These are phyloP conservation scores for Stenogyne calaminthoides DNA, from an alignment of 305 asterid species.

Conservation along the genomic window DNA sequence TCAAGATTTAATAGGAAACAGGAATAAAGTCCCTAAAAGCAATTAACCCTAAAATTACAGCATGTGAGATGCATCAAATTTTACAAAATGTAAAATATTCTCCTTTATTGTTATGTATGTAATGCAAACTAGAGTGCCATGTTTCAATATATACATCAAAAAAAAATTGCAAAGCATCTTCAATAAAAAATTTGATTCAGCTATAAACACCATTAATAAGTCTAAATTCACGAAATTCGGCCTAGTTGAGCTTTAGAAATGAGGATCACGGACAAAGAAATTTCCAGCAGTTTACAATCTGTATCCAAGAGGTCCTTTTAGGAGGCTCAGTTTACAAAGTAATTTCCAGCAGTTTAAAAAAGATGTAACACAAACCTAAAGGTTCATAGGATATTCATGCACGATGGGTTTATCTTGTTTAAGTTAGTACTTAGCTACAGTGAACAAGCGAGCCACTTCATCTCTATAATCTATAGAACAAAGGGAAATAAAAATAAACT, in stretches of 20 bases:
- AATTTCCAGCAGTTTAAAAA: not conserved
- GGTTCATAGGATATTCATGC: not conserved
- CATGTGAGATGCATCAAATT: slow-evolving; percentile 23
- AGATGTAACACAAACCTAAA: not conserved
- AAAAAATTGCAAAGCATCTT: not conserved
- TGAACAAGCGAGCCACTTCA: not conserved
- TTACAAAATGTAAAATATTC: not conserved
- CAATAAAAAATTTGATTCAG: not conserved
- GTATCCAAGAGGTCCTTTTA: slow-evolving; percentile 6
- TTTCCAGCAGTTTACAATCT: slow-evolving; percentile 9
- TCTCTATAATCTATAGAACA: not conserved
- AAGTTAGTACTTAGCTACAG: not conserved
- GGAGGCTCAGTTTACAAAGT: not conserved
- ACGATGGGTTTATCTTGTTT: slow-evolving; percentile 3
- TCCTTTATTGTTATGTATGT: not conserved
- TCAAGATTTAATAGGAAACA: not conserved
- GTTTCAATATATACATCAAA: not conserved
- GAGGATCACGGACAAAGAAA: not conserved
- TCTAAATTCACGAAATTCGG: slow-evolving; percentile 13
- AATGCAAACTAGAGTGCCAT: not conserved
- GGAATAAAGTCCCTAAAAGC: slow-evolving; percentile 1
- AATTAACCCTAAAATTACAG: not conserved
- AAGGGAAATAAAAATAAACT: not conserved
- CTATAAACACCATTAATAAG: not conserved
- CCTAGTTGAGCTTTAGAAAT: not conserved